Conservation (phyloP, 352 stramenopile species). For the Phytophthora agathidicida region DNA sequence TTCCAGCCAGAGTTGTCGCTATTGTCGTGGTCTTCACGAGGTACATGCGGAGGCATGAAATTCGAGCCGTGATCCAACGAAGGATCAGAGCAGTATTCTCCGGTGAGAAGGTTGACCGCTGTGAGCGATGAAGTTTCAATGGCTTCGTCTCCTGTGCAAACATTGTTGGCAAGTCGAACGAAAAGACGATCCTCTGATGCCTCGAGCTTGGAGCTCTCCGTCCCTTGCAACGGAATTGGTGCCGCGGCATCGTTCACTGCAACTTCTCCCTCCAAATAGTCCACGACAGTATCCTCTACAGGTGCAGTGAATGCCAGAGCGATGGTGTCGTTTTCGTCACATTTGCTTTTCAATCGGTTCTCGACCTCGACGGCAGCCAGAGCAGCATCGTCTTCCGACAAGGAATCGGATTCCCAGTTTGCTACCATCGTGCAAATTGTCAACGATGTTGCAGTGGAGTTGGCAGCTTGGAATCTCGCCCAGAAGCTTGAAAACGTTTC, state of each 20-base stretch:
- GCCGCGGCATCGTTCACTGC: slow-evolving; percentile 2
- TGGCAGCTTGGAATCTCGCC: slow-evolving; percentile 27
- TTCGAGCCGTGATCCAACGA: neutral
- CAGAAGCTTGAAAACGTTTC: slow-evolving; percentile 23
- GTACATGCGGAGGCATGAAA: neutral
- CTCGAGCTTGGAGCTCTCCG: neutral
- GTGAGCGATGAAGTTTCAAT: neutral
- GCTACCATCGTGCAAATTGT: slow-evolving; percentile 26
- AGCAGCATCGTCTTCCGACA: neutral
- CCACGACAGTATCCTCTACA: neutral
- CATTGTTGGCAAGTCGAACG: slow-evolving; percentile 13
- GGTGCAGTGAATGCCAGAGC: slow-evolving; percentile 27
- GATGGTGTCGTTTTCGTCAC: slow-evolving; percentile 24
- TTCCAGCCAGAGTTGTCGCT: neutral
- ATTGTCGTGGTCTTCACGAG: neutral
- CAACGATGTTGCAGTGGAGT: neutral
- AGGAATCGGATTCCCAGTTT: slow-evolving; percentile 17
- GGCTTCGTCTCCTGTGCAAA: slow-evolving; percentile 25
- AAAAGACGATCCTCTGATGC: slow-evolving; percentile 23
- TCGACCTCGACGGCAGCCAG: slow-evolving; percentile 5
- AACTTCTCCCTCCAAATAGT: slow-evolving; percentile 17
- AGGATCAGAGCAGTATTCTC: slow-evolving; percentile 10
- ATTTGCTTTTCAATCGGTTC: slow-evolving; percentile 11
- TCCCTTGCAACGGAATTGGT: slow-evolving; percentile 10
- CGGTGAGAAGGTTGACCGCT: slow-evolving; percentile 13